phyloP scores from a whole-genome alignment of 2,329 filamentous ascomycete genomes.

The Arthroderma uncinatum region DNA sequence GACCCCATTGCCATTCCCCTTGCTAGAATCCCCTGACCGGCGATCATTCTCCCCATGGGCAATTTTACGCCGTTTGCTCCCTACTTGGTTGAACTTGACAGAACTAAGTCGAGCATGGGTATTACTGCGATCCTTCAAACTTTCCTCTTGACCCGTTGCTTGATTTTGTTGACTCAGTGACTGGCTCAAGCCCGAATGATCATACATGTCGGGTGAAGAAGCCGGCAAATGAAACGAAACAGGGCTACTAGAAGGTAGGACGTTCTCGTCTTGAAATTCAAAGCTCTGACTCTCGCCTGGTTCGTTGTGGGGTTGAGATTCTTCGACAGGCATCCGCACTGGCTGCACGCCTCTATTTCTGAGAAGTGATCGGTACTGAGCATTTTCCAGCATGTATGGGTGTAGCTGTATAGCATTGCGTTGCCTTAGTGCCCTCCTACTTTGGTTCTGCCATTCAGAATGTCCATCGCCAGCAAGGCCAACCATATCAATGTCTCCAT shows the following conservation, averaged over 20 bases:
- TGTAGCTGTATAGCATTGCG: slow-evolving; percentile 40
- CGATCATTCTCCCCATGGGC: neutral
- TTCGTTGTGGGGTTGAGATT: slow-evolving; percentile 9
- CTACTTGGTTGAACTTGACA: neutral
- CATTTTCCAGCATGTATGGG: slow-evolving; percentile 38
- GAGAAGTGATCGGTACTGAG: slow-evolving; percentile 33
- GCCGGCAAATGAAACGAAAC: slow-evolving; percentile 24
- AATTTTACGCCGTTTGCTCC: slow-evolving; percentile 1
- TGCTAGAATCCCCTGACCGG: neutral
- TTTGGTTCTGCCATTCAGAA: neutral
- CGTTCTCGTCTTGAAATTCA: slow-evolving; percentile 25
- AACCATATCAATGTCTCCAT: neutral
- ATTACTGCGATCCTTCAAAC: neutral
- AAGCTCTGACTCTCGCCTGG: slow-evolving; percentile 25
- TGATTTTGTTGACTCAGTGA: neutral
- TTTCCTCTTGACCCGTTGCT: neutral
- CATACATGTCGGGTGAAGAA: slow-evolving; percentile 17
- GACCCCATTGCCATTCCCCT: neutral
- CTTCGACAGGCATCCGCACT: slow-evolving; percentile 24
- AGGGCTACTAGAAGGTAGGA: slow-evolving; percentile 25
- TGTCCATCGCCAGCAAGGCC: neutral
- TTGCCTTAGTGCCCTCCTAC: slow-evolving; percentile 29
- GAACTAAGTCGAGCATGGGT: neutral
- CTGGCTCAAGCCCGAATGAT: slow-evolving; percentile 2
- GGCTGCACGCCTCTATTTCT: slow-evolving; percentile 35